phyloP scores from a whole-genome alignment of 1,139 yeast species.

The Hanseniaspora uvarum region DNA sequence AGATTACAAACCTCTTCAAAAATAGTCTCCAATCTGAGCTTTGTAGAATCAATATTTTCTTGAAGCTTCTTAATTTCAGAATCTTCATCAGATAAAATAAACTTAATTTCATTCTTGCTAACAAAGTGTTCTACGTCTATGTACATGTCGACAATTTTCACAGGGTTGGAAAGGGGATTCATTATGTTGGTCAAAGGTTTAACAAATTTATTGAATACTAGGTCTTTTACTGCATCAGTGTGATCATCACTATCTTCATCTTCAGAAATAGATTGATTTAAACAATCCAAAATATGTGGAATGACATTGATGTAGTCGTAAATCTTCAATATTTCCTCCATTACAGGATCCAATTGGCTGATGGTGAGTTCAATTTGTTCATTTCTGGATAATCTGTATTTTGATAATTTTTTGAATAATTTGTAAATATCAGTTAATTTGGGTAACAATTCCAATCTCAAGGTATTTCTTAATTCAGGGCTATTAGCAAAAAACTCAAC shows the following conservation, averaged over 20 bases:
- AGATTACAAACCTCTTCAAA: conserved; percentile 65
- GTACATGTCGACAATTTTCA: conserved; percentile 84
- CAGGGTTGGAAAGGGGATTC: conserved; percentile 51
- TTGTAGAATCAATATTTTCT: conserved; percentile 45
- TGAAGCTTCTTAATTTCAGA: conserved; percentile 49
- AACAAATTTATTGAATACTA: conserved; percentile 39
- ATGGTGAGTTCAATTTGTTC: background rate
- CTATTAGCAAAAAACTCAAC: conserved; percentile 68
- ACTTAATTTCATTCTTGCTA: conserved; percentile 59
- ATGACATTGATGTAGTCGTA: conserved; percentile 66
- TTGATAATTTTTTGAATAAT: conserved; percentile 51
- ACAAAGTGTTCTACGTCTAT: conserved; percentile 77
- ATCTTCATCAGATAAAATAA: conserved; percentile 83
- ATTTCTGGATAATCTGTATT: background rate
- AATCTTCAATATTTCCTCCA: conserved; percentile 85
- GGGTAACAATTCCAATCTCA: conserved; percentile 58
- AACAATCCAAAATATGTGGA: conserved; percentile 50
- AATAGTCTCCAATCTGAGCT: conserved; percentile 45
- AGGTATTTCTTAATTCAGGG: conserved; percentile 49
- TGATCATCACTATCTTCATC: conserved; percentile 24
- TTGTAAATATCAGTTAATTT: conserved; percentile 77
- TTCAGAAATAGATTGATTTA: conserved; percentile 35
- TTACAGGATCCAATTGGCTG: conserved; percentile 28
- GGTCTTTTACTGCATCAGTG: conserved; percentile 20
- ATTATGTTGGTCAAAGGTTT: conserved; percentile 44